A percentile compares a stretch with the other conserved stretches of the same genome.
phyloP scores from a whole-genome alignment of 257 asterid species.

The Prunella vulgaris region DNA sequence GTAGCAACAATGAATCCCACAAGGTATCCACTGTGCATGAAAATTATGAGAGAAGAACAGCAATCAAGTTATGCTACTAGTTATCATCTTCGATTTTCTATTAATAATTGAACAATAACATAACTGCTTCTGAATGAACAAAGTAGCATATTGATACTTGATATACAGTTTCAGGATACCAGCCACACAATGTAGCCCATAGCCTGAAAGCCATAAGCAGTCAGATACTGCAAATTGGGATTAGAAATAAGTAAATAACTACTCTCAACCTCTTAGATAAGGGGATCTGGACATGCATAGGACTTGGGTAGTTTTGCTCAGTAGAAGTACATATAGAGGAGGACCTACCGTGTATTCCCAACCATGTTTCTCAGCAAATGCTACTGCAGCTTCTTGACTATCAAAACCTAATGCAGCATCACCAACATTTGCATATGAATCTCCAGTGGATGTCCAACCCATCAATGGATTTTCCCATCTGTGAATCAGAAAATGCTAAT shows the following conservation, averaged over 20 bases:
- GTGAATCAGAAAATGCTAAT: constrained; percentile 22
- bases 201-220: not conserved
- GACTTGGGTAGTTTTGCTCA: constrained; percentile 2
- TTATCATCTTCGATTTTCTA: not conserved
- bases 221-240: not conserved
- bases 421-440: constrained; percentile 96
- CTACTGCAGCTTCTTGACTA: constrained; percentile 77
- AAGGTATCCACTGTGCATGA: not conserved
- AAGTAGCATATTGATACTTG: not conserved
- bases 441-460: constrained; percentile 99
- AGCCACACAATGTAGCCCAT: not conserved
- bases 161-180: constrained; percentile 8
- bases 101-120: not conserved
- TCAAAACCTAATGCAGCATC: constrained; percentile 80
- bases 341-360: constrained; percentile 81
- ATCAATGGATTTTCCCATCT: constrained; percentile 99
- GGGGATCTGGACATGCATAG: not conserved
- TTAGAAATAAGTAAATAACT: not conserved
- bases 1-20: not conserved
- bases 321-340: constrained; percentile 10
- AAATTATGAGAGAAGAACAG: not conserved
- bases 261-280: not conserved
- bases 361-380: constrained; percentile 85
- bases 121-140: constrained; percentile 5
- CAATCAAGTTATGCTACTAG: not conserved